Base-by-base conservation (phyloP, 2,329 filamentous ascomycete genomes). In the Helotiales sp. region DNA sequence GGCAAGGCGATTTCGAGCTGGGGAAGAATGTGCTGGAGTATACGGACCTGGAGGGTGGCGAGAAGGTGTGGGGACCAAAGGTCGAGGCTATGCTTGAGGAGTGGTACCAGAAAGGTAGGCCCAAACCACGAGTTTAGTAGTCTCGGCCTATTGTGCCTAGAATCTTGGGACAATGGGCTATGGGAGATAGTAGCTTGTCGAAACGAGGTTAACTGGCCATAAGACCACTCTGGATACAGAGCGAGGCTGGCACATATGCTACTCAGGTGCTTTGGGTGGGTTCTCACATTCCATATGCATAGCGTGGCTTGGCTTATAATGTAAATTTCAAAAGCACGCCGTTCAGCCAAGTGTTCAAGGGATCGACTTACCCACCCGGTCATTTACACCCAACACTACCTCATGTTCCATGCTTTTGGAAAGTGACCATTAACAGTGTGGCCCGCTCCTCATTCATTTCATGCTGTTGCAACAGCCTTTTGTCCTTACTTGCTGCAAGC, bases 61-160 rank as follows among this genome's bases (percentile, higher is more conserved):
- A 96, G 72, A 81, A 86, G 0, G 84, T 90, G 8, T 98, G 93
- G 93, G 90, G 83, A 0, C 89, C 91, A 0, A 83, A 91, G 71
- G 80, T 98, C 0, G 72, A 81, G 66, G 71, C 72, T 15, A 79
- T 86, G 70, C 73, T 91, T 17, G 65, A 71, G 44, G 64, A 63
- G 13, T 72, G 70, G 70, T 50, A 63, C 30, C 54, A 59, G n/a
- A 66, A 61, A 40, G 19, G 29, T 33, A 44, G 46, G 49, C 38
- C 36, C 22, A 19, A 6, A 15, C 9, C 40, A 5, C 9, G 19
- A 44, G 40, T 25, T 25, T 44, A 44, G 40, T 25, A 25, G 10
- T 15, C 40, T 25, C 6, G 27, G 3, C 19, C 3, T 25, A 10
- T 24, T 44, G 1, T 15, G 36, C 10, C 22, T 13, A 44, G 2